Conservation (phyloP, 768 basidiomycete species). For the Rossbeevera mucosa region DNA sequence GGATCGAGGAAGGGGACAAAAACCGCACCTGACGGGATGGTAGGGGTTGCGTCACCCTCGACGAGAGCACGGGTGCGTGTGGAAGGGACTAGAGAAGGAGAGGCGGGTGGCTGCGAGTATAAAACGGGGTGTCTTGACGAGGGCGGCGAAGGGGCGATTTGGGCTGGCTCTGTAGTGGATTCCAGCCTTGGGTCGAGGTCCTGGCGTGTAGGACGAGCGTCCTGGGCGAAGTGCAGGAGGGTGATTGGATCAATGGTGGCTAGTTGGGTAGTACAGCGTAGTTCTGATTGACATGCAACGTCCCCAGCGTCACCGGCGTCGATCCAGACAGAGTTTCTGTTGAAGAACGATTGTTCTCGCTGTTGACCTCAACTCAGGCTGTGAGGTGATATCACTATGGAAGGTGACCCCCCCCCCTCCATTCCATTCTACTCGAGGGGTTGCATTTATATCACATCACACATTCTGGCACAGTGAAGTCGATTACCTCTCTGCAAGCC, state of each 20-base stretch:
- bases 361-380: conserved; percentile 19
- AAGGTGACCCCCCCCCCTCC: conserved; percentile 23
- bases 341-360: conserved; percentile 23
- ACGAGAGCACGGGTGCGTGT: conserved; percentile 60
- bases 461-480: conserved; percentile 11
- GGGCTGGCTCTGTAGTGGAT: conserved; percentile 32
- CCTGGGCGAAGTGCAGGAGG: conserved; percentile 53
- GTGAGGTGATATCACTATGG: conserved; percentile 20
- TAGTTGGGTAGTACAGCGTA: conserved; percentile 18
- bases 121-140: conserved; percentile 25
- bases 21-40: conserved; percentile 24
- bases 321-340: conserved; percentile 18
- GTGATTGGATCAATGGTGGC: conserved; percentile 68
- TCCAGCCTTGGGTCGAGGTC: conserved; percentile 46
- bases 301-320: conserved; percentile 18
- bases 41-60: conserved; percentile 29
- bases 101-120: conserved; percentile 27
- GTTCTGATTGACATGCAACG: conserved; percentile 25
- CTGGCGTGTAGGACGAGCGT: conserved; percentile 41
- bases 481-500: conserved; percentile 13
- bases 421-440: conserved; percentile 18
- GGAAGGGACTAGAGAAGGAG: conserved; percentile 57
- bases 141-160: conserved; percentile 25
- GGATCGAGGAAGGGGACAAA: neutral
- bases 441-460: conserved; percentile 16